Conservation (phyloP, 192 early-diverging fungal species). For the Rhizophagus sp. region DNA sequence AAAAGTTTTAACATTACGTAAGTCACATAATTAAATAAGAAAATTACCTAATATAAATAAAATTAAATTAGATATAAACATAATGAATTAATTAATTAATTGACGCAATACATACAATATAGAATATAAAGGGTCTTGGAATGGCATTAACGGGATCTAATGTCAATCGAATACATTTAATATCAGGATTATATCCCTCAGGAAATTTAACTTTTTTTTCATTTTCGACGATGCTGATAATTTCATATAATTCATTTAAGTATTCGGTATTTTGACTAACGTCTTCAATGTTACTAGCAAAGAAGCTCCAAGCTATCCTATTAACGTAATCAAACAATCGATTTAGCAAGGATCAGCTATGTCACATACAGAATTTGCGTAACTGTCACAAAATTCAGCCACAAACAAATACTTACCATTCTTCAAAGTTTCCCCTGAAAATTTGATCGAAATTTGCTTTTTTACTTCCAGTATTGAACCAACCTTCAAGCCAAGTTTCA, state of each 20-base stretch:
- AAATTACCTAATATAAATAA: background rate
- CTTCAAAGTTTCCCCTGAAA: background rate
- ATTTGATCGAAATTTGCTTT: constrained; percentile 2
- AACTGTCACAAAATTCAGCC: no score
- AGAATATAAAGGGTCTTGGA: constrained; percentile 60
- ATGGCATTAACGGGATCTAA: constrained; percentile 56
- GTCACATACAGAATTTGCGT: background rate
- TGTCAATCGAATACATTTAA: constrained; percentile 56
- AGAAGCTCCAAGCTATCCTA: constrained; percentile 61
- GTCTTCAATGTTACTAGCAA: constrained; percentile 40
- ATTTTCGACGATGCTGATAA: constrained; percentile 40
- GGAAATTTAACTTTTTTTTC: constrained; percentile 42
- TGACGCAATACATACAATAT: constrained; percentile 38
- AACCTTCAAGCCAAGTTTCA: constrained; percentile 16
- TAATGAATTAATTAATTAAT: background rate
- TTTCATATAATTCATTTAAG: constrained; percentile 44
- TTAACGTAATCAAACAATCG: background rate
- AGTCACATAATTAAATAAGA: background rate
- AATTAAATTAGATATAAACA: background rate
- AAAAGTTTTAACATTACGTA: constrained; percentile 2
- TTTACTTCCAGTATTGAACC: constrained; percentile 5
- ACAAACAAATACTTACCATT: constrained; percentile 10
- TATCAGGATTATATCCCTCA: constrained; percentile 41
- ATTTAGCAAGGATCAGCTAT: background rate
- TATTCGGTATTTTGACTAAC: constrained; percentile 35